Base-by-base conservation (phyloP, 2,329 filamentous ascomycete species). In the Amauroascus verrucosus region DNA sequence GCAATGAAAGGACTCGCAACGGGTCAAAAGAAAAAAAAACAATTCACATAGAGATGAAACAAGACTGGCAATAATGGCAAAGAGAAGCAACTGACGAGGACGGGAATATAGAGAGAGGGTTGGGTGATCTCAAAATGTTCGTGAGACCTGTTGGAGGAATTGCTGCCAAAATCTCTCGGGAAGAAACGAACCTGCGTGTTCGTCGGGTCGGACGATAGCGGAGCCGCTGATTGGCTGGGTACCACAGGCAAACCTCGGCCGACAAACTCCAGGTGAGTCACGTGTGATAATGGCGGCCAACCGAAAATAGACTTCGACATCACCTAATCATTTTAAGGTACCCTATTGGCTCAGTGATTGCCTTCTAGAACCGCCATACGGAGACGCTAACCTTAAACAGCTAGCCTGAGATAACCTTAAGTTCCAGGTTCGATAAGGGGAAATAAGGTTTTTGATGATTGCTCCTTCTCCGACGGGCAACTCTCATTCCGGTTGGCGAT, bases 201-300 rank as follows among this genome's bases (percentile, higher is more conserved):
- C 14, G 28, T 6, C 6, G 8, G 8, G 13, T 11, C 24, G 41
- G 48, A 41, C 30, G 33, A 44, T 20, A 35, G 18, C n/a, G 9
- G 40, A 22, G 38, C n/a, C 26, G 7, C 33, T 41, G 44, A 53
- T 53, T 53, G 51, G 51, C 35, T 44, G 51, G 44, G 13, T 44
- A 48, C 2, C 18, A 20, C 50, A 35, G 38, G 40, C 46, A 41
- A 49, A 20, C 51, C 54, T 56, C 54, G 54, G 54, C 51, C 51
- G 41, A 54, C 20, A 46, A 20, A 30, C n/a, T 38, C n/a, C 14
- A 38, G 18, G 45, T 6, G 11, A 24, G n/a, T 37, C 33, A 48
- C 32, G 46, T 46, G 44, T 9, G 28, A 32, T 32, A 32, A 30
- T 24, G 16, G 44, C 28, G 44, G 44, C 2, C 44, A 26, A 28